Evolutionary conservation across 1,284 basidiomycete species (phyloP).

Genomic region (Heliocybe sulcata): DNA sequence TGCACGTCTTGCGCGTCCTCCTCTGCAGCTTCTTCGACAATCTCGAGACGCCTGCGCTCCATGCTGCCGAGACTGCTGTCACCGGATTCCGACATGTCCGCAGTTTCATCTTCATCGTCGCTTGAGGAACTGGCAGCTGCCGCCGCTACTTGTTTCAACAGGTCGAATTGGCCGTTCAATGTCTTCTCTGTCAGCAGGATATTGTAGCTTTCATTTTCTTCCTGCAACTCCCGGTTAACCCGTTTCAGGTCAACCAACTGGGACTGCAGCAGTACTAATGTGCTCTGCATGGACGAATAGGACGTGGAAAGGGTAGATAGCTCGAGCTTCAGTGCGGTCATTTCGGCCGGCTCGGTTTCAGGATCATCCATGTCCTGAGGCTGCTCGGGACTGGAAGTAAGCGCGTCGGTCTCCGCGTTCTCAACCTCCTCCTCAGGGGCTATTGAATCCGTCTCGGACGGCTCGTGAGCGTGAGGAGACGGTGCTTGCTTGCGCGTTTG

Average conservation of each 20-base stretch:
- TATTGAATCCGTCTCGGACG: constrained; percentile 31
- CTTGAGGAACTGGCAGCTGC: constrained; percentile 31
- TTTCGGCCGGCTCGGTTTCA: constrained; percentile 72
- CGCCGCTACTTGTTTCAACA: constrained; percentile 59
- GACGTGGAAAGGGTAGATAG: constrained; percentile 77
- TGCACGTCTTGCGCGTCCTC: constrained; percentile 32
- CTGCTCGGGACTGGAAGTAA: constrained; percentile 14
- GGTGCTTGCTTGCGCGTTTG: constrained; percentile 50
- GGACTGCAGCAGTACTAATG: constrained; percentile 65
- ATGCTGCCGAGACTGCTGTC: constrained; percentile 28
- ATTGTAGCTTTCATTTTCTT: constrained; percentile 95
- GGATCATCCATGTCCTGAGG: constrained; percentile 48
- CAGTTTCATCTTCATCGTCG: constrained; percentile 43
- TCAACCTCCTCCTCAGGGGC: constrained; percentile 31
- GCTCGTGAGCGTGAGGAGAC: constrained; percentile 6
- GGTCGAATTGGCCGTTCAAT: constrained; percentile 77
- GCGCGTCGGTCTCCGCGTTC: constrained; percentile 20
- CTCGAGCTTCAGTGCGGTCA: constrained; percentile 73
- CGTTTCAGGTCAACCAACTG: constrained; percentile 73
- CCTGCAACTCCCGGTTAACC: constrained; percentile 76
- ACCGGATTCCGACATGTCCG: constrained; percentile 36
- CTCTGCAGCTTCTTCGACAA: constrained; percentile 32
- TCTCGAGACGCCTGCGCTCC: constrained; percentile 41
- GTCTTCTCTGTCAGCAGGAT: constrained; percentile 86
- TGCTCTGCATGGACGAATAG: constrained; percentile 71